phyloP scores from a whole-genome alignment of 371 early-diverging fungal species.

The Mortierella sp. region DNA sequence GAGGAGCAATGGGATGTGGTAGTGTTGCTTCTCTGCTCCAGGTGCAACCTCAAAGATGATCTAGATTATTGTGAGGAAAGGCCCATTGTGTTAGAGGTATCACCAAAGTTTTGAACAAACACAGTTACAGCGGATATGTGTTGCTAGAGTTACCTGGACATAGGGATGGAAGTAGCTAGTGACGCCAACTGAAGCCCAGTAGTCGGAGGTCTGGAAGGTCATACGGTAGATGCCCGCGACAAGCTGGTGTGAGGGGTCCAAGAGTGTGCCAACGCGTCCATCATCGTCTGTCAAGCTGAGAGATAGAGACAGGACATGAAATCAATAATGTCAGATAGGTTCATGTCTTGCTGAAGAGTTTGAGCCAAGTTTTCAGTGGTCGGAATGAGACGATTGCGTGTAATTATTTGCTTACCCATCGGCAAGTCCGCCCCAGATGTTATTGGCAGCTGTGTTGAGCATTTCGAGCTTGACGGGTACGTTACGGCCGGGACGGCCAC shows the following conservation, averaged over 20 bases:
- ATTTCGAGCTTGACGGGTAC: conserved; percentile 79
- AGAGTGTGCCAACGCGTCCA: conserved; percentile 80
- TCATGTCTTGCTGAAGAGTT: background rate
- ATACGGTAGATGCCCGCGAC: conserved; percentile 81
- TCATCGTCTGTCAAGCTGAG: conserved; percentile 78
- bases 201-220: conserved; percentile 83
- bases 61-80: conserved; percentile 46
- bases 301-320: background rate
- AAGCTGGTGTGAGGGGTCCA: conserved; percentile 68
- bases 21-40: conserved; percentile 71
- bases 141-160: conserved; percentile 72
- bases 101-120: background rate
- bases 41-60: conserved; percentile 77
- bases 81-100: background rate
- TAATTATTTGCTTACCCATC: conserved; percentile 26
- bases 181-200: conserved; percentile 74
- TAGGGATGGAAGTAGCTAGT: conserved; percentile 82
- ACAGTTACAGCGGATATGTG: background rate
- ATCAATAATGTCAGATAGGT: too few species aligned
- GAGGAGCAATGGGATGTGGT: conserved; percentile 88
- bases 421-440: conserved; percentile 56
- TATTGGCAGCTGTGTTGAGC: conserved; percentile 56
- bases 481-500: conserved; percentile 82
- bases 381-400: too few species aligned
- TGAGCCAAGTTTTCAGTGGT: background rate